Evolutionary conservation across 1,284 basidiomycete genomes (phyloP), one percentile per base, ranked within the genome.

Genomic region (Puccinia hordei): DNA sequence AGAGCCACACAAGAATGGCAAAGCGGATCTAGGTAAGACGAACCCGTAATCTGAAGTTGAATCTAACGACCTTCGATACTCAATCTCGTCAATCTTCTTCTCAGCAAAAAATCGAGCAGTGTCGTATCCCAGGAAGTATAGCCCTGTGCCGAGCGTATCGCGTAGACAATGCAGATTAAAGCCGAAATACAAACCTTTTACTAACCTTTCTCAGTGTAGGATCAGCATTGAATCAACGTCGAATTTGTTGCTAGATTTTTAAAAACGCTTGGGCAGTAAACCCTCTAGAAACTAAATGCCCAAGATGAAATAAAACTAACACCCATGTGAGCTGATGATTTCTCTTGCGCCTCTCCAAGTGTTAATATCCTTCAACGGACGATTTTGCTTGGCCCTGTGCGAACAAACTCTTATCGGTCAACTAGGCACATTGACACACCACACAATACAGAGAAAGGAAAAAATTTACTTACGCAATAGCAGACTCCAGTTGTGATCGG

Each of bases 91-190:
- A 12, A 91, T 84, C 92, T 91, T 46, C 92, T 91, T 65, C 88
- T 89, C 71, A 90, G 89, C 79, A 87, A 87, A 82, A 92, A 89
- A 53, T 91, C 92, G 74, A 93, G 87, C 89, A 22, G 90, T 90
- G 83, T 95, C 93, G 84, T 95, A 95, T 85, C 93, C 92, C 59
- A 92, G 88, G 85, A 95, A 95, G 85, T 95, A 95, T 35, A 94
- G 87, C 3, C 91, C 91, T 12, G 93, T 94, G 69, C 93, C 93
- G 79, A 89, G 86, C 46, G 91, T 93, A 85, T 94, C 92, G 78
- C 92, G 90, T 76, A 92, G 91, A 93, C 83, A 15, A 72, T 41
- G 33, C 22, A 30, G 49, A n/a, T 66, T 68, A 59, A 80, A 80
- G 15, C 78, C 78, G 65, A 66, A 80, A 35, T 80, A 80, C 22